These are phyloP conservation scores for Turnera subulata DNA, from an alignment of 345 rosid species.

Conservation along the genomic window DNA sequence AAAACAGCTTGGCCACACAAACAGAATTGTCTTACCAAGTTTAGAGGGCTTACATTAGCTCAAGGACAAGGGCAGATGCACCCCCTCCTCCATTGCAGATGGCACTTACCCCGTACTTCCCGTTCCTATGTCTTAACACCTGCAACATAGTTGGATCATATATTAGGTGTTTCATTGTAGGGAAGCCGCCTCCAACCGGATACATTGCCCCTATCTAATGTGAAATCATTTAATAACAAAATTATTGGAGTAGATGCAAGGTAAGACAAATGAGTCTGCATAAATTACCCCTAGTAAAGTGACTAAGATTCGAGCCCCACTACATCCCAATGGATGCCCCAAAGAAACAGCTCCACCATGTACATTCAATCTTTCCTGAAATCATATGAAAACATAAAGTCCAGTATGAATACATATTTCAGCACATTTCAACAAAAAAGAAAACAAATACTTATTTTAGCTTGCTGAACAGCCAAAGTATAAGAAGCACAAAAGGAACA, in stretches of 20 bases:
- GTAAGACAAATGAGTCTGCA: background rate
- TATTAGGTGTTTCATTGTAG: background rate
- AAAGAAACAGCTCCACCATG: constrained; percentile 33
- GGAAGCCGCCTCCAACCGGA: too few species aligned
- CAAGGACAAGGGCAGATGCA: constrained; percentile 29
- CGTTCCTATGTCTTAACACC: constrained; percentile 24
- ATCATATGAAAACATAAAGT: background rate
- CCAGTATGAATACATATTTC: too few species aligned
- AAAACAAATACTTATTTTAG: too few species aligned
- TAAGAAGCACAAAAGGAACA: background rate
- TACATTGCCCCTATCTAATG: too few species aligned
- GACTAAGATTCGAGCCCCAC: constrained; percentile 28
- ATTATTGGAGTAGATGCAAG: background rate
- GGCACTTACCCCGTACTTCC: constrained; percentile 19
- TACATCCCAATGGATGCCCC: constrained; percentile 33
- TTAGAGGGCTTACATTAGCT: constrained; percentile 22
- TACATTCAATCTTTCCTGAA: constrained; percentile 23
- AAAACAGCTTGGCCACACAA: too few species aligned
- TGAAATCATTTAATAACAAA: too few species aligned
- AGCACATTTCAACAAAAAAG: too few species aligned
- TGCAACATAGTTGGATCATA: constrained; percentile 1
- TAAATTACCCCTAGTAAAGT: constrained; percentile 26
- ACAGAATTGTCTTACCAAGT: too few species aligned
- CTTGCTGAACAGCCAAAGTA: background rate
- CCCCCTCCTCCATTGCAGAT: constrained; percentile 36